phyloP scores from a whole-genome alignment of 2,329 filamentous ascomycete genomes.

The Alternaria hordeiaustralica region DNA sequence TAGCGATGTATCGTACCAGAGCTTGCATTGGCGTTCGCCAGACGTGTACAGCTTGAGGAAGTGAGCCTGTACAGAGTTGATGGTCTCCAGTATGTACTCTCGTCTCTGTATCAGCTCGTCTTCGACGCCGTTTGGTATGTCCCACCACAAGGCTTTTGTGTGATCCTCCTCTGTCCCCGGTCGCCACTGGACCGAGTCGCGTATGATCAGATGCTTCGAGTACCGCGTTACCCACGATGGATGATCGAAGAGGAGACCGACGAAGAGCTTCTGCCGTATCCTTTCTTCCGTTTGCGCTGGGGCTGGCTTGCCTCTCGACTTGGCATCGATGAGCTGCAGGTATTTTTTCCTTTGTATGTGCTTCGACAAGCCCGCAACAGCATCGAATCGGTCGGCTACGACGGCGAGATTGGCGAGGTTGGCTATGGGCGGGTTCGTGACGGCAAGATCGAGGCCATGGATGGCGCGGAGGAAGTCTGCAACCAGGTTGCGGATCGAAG shows the following conservation, averaged over 20 bases:
- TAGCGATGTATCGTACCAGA: conserved; percentile 74
- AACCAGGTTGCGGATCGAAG: conserved; percentile 67
- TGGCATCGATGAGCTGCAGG: conserved; percentile 52
- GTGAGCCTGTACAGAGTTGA: conserved; percentile 72
- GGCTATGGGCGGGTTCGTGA: conserved; percentile 58
- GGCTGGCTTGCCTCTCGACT: conserved; percentile 50
- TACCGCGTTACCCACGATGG: conserved; percentile 65
- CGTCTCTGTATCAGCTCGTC: conserved; percentile 72
- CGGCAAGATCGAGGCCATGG: conserved; percentile 61
- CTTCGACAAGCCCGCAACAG: conserved; percentile 61
- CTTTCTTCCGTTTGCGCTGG: conserved; percentile 64
- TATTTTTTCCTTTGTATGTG: conserved; percentile 59
- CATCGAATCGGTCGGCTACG: conserved; percentile 77
- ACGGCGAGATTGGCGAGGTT: conserved; percentile 73
- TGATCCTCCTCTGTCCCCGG: conserved; percentile 46
- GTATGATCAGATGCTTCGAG: conserved; percentile 70
- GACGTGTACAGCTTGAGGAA: conserved; percentile 73
- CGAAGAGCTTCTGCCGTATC: conserved; percentile 72
- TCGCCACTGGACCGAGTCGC: conserved; percentile 68
- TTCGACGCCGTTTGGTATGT: conserved; percentile 72
- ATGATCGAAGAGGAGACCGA: conserved; percentile 70
- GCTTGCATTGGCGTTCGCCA: conserved; percentile 70
- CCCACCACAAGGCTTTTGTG: conserved; percentile 70
- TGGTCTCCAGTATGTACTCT: conserved; percentile 69
- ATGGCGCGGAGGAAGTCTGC: conserved; percentile 72